Conservation (phyloP, 345 rosid genomes). For the Durio zibethinus region DNA sequence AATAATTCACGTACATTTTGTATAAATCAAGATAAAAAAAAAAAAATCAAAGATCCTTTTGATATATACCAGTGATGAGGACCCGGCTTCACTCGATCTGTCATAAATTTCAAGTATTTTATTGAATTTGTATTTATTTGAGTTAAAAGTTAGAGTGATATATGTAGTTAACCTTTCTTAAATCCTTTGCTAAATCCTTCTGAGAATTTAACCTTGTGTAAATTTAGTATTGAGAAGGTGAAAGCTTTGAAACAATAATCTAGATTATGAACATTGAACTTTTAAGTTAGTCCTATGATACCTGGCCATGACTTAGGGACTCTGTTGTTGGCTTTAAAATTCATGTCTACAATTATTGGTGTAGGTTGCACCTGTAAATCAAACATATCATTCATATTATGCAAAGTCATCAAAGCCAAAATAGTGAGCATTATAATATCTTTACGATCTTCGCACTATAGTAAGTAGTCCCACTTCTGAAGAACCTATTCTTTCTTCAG, state of each 20-base stretch:
- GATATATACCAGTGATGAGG: too few relatives aligned
- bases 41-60: too few relatives aligned
- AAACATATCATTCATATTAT: slow-evolving; percentile 11
- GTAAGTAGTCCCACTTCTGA: slow-evolving; percentile 94
- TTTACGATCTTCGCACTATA: slow-evolving; percentile 76
- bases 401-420: slow-evolving; percentile 19
- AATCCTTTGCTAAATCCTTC: neutral
- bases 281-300: slow-evolving; percentile 22
- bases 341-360: slow-evolving; percentile 88
- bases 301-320: slow-evolving; percentile 78
- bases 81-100: too few relatives aligned
- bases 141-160: too few relatives aligned
- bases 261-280: neutral
- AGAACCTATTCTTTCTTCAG: slow-evolving; percentile 78
- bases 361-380: slow-evolving; percentile 64
- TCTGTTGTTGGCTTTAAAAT: slow-evolving; percentile 66
- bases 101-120: too few relatives aligned
- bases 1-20: too few relatives aligned
- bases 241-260: neutral
- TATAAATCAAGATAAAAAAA: too few relatives aligned
- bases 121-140: too few relatives aligned
- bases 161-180: too few relatives aligned
- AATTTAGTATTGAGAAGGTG: neutral
- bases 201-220: neutral
- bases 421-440: slow-evolving; percentile 40